Conservation (phyloP, 176 grass and related monocot genomes). For the Oryza australiensis region DNA sequence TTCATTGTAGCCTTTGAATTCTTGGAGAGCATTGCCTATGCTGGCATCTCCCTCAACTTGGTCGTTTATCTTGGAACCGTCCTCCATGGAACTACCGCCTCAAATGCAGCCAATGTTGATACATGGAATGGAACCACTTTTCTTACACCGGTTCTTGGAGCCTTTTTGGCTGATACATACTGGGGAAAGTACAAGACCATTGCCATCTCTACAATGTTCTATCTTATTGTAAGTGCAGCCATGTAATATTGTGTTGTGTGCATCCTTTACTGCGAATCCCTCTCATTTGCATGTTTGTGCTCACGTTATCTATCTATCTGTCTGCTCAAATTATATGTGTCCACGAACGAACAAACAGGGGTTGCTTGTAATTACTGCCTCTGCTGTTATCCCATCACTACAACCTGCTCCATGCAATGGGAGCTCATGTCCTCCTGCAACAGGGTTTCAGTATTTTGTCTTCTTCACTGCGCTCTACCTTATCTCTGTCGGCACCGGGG, state of each 20-base stretch:
- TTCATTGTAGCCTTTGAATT: slow-evolving; percentile 64
- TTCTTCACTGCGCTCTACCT: slow-evolving; percentile 76
- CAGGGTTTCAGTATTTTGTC: slow-evolving; percentile 63
- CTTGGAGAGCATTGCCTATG: slow-evolving; percentile 80
- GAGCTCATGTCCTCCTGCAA: slow-evolving; percentile 67
- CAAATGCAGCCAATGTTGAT: slow-evolving; percentile 76
- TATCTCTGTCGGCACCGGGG: slow-evolving; percentile 73
- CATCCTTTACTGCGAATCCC: not conserved
- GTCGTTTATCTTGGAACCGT: slow-evolving; percentile 81
- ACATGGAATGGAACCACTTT: slow-evolving; percentile 86
- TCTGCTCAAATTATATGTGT: slow-evolving; percentile 16
- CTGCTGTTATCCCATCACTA: slow-evolving; percentile 65
- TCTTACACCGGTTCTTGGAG: slow-evolving; percentile 71
- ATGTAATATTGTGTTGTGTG: not conserved
- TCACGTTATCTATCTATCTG: not conserved
- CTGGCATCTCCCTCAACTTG: slow-evolving; percentile 77
- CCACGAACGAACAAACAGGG: slow-evolving; percentile 51
- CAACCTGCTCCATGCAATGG: slow-evolving; percentile 62
- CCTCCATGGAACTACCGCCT: slow-evolving; percentile 75
- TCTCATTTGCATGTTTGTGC: not conserved
- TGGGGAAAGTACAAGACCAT: slow-evolving; percentile 92
- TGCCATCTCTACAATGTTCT: slow-evolving; percentile 61
- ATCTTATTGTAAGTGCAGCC: slow-evolving; percentile 59
- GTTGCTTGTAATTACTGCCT: slow-evolving; percentile 69
- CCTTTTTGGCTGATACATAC: slow-evolving; percentile 81